Percentiles rank a stretch among this genome's conserved stretches.
phyloP scores from a whole-genome alignment of 331 rosid genomes.

The Stylosanthes scabra region DNA sequence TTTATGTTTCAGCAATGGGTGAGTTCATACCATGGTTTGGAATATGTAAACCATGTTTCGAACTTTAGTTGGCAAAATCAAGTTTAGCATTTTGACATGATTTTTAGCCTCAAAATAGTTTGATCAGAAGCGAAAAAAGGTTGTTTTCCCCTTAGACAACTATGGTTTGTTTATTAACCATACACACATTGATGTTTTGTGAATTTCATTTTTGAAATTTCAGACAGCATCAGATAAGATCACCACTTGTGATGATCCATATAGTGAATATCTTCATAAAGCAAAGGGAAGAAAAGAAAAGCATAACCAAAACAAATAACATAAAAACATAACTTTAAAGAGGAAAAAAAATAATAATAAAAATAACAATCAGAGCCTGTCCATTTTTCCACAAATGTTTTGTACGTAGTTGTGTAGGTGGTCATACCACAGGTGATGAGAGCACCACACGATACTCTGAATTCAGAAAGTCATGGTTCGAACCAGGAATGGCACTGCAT shows the following conservation, averaged over 20 bases:
- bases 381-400: constrained; percentile 5
- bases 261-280: neutral
- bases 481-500: constrained; percentile 79
- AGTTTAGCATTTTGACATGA: no score
- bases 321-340: neutral
- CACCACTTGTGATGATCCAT: neutral
- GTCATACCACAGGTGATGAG: constrained; percentile 94
- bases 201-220: neutral
- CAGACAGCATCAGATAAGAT: neutral
- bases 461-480: constrained; percentile 86
- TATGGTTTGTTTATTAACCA: no score
- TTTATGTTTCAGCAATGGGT: no score
- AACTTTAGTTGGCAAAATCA: no score
- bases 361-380: neutral
- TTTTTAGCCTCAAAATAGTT: no score
- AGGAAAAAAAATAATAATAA: no score
- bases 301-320: neutral
- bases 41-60: no score
- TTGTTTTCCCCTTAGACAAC: no score
- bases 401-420: constrained; percentile 10
- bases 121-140: no score
- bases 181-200: neutral
- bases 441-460: constrained; percentile 78
- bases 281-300: neutral
- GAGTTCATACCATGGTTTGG: no score